Conservation (phyloP, 2,329 filamentous ascomycete species). For the Zalaria sp. region DNA sequence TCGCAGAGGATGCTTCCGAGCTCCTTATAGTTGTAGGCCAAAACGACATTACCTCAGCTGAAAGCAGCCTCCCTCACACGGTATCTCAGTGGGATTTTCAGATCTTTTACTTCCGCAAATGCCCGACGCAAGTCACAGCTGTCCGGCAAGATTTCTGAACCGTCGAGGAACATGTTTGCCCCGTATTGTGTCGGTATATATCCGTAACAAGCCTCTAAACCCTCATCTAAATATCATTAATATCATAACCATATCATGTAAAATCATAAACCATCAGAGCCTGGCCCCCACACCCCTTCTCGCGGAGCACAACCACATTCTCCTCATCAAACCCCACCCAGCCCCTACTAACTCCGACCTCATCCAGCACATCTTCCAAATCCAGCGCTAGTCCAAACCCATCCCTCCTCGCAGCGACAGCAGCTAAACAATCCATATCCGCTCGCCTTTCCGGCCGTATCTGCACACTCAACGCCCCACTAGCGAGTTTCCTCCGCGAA, state of each 20-base stretch:
- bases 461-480: constrained; percentile 38
- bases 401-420: constrained; percentile 14
- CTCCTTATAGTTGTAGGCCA: too few species aligned
- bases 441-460: constrained; percentile 20
- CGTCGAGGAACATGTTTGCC: too few species aligned
- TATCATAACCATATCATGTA: constrained; percentile 32
- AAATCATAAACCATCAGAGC: constrained; percentile 80
- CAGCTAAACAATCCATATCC: constrained; percentile 6
- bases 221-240: too few species aligned
- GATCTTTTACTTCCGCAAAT: too few species aligned
- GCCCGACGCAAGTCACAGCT: too few species aligned
- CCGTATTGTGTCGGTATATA: too few species aligned
- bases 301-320: constrained; percentile 74
- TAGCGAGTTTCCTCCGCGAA: constrained; percentile 25
- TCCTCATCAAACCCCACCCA: constrained; percentile 88
- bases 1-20: too few species aligned
- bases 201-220: too few species aligned
- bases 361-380: constrained; percentile 16
- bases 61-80: too few species aligned
- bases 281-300: constrained; percentile 53
- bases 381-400: constrained; percentile 21
- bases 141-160: too few species aligned
- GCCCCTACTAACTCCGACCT: constrained; percentile 28
- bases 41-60: too few species aligned
- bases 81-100: too few species aligned